Conservation (phyloP, 23 red algal species). For the Pyropia yezoensis region DNA sequence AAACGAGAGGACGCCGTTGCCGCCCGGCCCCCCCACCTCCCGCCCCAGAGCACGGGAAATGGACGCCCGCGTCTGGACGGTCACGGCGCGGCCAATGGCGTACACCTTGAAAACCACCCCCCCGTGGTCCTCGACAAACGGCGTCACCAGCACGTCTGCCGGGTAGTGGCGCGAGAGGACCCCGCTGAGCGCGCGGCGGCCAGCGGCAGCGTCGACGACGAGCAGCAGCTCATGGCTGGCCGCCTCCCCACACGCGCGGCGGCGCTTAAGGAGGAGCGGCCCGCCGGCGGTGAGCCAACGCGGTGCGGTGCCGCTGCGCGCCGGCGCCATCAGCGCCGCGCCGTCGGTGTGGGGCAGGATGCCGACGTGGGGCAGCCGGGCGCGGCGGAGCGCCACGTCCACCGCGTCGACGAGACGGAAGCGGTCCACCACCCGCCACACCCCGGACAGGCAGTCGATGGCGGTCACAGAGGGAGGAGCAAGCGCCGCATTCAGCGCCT, state of each 20-base stretch:
- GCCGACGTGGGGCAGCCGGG: too few relatives aligned
- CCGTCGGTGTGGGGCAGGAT: too few relatives aligned
- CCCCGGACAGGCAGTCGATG: conserved; percentile 11
- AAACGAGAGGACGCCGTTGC: conserved; percentile 3
- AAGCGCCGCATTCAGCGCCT: neutral
- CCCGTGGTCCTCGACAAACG: conserved; percentile 24
- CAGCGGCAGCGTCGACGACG: conserved; percentile 1
- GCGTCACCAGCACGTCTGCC: too few relatives aligned
- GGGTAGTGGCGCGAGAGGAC: too few relatives aligned
- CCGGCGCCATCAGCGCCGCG: too few relatives aligned
- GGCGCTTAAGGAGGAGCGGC: conserved; percentile 11
- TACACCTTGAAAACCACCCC: conserved; percentile 54
- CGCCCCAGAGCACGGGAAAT: neutral
- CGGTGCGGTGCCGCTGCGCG: neutral
- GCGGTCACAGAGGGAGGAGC: neutral
- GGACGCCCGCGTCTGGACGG: conserved; percentile 10
- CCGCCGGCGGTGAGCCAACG: neutral
- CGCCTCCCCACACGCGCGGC: conserved; percentile 6
- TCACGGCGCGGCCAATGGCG: conserved; percentile 19
- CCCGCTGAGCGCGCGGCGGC: too few relatives aligned
- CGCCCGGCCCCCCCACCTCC: neutral
- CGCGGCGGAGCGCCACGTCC: conserved; percentile 5
- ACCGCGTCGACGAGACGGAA: conserved; percentile 9
- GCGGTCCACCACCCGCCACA: conserved; percentile 26
- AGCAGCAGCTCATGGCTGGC: conserved; percentile 5